Evolutionary conservation across 495 filamentous ascomycete species (phyloP).

Genomic region (Penicillium longicatenatum): DNA sequence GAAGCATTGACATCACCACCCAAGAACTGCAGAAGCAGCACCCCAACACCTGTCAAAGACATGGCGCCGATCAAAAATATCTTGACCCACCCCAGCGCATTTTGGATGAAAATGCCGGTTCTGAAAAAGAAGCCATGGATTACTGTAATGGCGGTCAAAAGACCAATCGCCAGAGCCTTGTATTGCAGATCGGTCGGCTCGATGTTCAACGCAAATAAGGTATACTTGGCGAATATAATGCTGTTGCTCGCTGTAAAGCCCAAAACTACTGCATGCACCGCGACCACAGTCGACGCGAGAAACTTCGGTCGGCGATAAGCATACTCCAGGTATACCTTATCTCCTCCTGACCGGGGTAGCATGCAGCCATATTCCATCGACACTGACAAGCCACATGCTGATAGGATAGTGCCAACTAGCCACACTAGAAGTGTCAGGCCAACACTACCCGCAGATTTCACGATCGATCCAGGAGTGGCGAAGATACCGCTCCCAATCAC

Average conservation of each 20-base stretch:
- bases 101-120: conserved; percentile 46
- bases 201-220: conserved; percentile 40
- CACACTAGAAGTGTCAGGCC: conserved; percentile 66
- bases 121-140: conserved; percentile 42
- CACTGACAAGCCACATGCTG: conserved; percentile 61
- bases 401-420: conserved; percentile 62
- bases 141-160: conserved; percentile 40
- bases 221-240: conserved; percentile 49
- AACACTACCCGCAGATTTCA: conserved; percentile 66
- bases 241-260: conserved; percentile 62
- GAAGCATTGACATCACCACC: conserved; percentile 11
- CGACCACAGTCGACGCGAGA: conserved; percentile 67
- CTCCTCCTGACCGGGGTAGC: conserved; percentile 69
- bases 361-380: conserved; percentile 72
- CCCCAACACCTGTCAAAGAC: conserved; percentile 45
- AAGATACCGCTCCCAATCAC: conserved; percentile 80
- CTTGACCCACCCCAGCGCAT: conserved; percentile 50
- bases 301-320: conserved; percentile 69
- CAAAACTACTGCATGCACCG: conserved; percentile 66
- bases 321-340: conserved; percentile 79
- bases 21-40: conserved; percentile 35
- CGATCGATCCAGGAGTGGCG: conserved; percentile 69
- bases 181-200: conserved; percentile 38
- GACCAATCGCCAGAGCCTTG: conserved; percentile 37
- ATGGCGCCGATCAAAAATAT: conserved; percentile 48